Base-by-base conservation (phyloP, 179 eudicot species). In the Monotropa hypopitys region DNA sequence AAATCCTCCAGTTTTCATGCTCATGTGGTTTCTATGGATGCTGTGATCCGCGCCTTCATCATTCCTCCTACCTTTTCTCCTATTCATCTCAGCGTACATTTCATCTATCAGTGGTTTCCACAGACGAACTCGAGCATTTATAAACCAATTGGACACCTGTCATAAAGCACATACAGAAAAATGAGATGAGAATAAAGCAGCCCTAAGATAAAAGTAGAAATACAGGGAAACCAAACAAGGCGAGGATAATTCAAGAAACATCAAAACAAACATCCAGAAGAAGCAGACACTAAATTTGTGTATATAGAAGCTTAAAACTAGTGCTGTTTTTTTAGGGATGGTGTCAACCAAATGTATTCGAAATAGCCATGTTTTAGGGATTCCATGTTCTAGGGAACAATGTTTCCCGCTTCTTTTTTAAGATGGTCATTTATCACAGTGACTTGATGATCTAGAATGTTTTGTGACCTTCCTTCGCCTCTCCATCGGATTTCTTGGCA, bases 21-120 rank as follows among this genome's bases (percentile, higher is more conserved):
- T 57, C 63, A 57, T 57, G 63, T 23, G 63, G 28, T 23, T 57
- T 57, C 3, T 12, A 57, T 57, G 32, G 11, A 23, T 57, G 13
- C 32, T 13, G 32, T 57, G 63, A 23, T 57, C 32, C 4, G 32
- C 6, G 13, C 21, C 63, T 23, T 57, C 32, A 23, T 0, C 63
- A 23, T 57, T 57, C 32, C 63, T 23, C 63, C 63, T n/a, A 57
- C 90, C 89, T 51, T 86, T 88, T 12, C 85, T 90, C 83, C 88
- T 90, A 35, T 84, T 78, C 77, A 90, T 94, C 80, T 92, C 94
- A 13, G 57, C 69, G 83, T 92, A 90, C 97, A 92, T 92, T 49
- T 92, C 97, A 74, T 92, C 97, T 4, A 92, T 91, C 95, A 90
- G 90, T 26, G 97, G 97, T 76, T 90, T 92, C 97, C 97, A 92